Base-by-base conservation (phyloP, 208 protist species). In the Wallacemonas sp. region DNA sequence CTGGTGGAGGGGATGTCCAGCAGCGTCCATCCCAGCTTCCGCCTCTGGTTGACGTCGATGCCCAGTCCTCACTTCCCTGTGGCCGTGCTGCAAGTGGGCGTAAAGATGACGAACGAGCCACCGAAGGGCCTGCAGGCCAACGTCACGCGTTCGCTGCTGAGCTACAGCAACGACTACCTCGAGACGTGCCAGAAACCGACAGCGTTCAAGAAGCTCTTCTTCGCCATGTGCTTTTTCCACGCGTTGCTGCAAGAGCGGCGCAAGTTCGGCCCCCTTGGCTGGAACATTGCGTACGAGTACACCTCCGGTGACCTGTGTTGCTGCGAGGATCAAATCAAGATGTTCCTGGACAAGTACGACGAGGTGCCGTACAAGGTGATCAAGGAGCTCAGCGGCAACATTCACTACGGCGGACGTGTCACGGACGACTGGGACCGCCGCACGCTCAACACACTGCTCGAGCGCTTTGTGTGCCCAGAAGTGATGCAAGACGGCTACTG, bases 81-180 rank as follows among this genome's bases (percentile, higher is more conserved):
- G 30, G 82, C 96, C n/a, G 97, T 99, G 52, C 81, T 99, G 58
- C 97, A 99, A 79, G 98, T 98, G 67, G 93, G 94, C 54, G 92
- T 99, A 52, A 99, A 99, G 80, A 98, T 99, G 86, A 99, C 98
- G 9, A 98, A 99, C 71, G 98, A 99, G 84, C 98, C 98, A n/a
- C 98, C 98, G 17, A 98, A 97, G 82, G 97, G 97, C 27, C 78
- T 99, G 76, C 87, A 96, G 63, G 88, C 97, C 27, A 99, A 99
- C 70, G 80, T 99, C 15, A 89, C 91, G 34, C 88, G 93, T 50
- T 96, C 91, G 48, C 50, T 97, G 19, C 67, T 88, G 6, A 85
- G 81, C 64, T 97, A 94, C 76, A 48, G 52, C 32, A 71, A 87
- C 36, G 88, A 96, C 19, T 98, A 92, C 65, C 77, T 99, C 10